phyloP scores from a whole-genome alignment of 371 early-diverging fungal species.

The Mucor indicus region DNA sequence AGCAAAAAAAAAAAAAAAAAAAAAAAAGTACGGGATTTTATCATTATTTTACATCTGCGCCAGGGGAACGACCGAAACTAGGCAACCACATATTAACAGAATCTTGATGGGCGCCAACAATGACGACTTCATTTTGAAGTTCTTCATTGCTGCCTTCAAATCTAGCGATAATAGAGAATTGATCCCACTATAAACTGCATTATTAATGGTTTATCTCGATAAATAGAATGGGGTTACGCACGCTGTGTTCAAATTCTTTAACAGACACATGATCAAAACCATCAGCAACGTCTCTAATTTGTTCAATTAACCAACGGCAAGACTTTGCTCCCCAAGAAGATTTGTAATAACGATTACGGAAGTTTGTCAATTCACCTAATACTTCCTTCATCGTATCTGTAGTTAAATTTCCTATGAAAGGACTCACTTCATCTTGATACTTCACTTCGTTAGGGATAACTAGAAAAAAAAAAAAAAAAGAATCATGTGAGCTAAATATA shows the following conservation, averaged over 20 bases:
- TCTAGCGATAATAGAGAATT: conserved; percentile 57
- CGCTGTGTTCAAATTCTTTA: conserved; percentile 66
- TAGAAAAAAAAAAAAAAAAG: conserved; percentile 1
- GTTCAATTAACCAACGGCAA: conserved; percentile 72
- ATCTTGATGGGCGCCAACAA: conserved; percentile 92
- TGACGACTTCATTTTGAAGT: conserved; percentile 65
- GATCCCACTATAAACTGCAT: conserved; percentile 32
- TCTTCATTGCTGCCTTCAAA: conserved; percentile 60
- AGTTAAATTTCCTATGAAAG: conserved; percentile 57
- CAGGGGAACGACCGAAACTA: conserved; percentile 76
- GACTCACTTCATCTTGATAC: conserved; percentile 54
- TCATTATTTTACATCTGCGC: conserved; percentile 62
- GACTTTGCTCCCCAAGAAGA: conserved; percentile 69
- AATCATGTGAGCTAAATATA: not conserved
- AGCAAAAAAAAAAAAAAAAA: not conserved
- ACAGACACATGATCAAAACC: conserved; percentile 63
- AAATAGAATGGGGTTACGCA: conserved; percentile 6
- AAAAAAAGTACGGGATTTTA: not conserved
- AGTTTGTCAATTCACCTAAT: conserved; percentile 70
- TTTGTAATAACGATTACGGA: conserved; percentile 90
- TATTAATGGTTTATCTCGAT: too few relatives aligned
- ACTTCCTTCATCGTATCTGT: conserved; percentile 60
- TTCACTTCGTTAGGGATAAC: conserved; percentile 42
- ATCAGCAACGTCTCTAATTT: conserved; percentile 51
- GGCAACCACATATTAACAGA: conserved; percentile 87